Conservation (phyloP, 257 asterid species). For the Przewalskia tangutica region DNA sequence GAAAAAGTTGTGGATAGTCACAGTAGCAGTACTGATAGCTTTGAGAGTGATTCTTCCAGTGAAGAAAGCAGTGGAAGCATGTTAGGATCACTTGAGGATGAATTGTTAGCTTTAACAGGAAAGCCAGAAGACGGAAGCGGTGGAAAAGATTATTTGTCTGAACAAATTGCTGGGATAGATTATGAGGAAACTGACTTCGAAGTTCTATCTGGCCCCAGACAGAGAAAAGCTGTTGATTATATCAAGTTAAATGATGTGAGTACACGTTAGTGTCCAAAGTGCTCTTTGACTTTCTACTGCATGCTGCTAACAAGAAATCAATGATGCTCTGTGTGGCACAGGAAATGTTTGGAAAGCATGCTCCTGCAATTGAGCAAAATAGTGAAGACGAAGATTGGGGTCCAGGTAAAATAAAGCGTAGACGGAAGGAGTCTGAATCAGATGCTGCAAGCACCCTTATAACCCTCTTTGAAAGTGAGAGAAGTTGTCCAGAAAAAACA, state of each 20-base stretch:
- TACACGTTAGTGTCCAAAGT: conserved; percentile 1
- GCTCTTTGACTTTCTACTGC: neutral
- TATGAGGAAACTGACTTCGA: conserved; percentile 56
- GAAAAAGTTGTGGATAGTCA: conserved; percentile 42
- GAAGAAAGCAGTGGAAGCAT: conserved; percentile 44
- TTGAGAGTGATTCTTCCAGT: conserved; percentile 47
- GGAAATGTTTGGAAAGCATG: conserved; percentile 92
- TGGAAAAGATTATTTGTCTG: conserved; percentile 26
- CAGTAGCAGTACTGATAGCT: conserved; percentile 25
- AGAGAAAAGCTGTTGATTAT: conserved; percentile 74
- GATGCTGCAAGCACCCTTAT: conserved; percentile 55
- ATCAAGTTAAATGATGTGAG: conserved; percentile 75
- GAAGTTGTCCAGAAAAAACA: conserved; percentile 23
- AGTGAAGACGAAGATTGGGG: conserved; percentile 99
- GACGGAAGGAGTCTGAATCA: conserved; percentile 65
- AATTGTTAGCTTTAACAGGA: conserved; percentile 28
- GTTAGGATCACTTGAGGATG: conserved; percentile 70
- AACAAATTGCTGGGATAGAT: conserved; percentile 30
- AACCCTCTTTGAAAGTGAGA: conserved; percentile 41
- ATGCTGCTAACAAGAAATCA: neutral
- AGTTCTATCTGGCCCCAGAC: conserved; percentile 52
- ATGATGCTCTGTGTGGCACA: conserved; percentile 5
- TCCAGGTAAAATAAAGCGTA: conserved; percentile 54
- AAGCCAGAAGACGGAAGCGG: conserved; percentile 21
- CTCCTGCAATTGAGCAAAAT: conserved; percentile 43